Evolutionary conservation across 208 protist genomes (phyloP), one percentile per base, ranked within the genome.

Genomic region (Herpetomonas samuelpessoai): DNA sequence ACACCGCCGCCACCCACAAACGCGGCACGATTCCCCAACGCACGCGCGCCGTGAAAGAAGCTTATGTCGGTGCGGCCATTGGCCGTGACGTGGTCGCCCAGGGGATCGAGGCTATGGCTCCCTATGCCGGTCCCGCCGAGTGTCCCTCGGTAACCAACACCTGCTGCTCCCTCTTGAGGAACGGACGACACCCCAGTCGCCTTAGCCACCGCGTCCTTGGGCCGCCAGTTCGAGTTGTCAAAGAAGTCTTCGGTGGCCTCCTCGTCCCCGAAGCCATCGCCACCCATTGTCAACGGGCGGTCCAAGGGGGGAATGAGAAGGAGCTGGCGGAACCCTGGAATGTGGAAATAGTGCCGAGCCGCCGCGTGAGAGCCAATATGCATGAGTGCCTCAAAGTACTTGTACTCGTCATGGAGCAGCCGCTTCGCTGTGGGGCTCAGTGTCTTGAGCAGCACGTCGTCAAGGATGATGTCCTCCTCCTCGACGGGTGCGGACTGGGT

Each of bases 331-430:
- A 76, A 83, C 30, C 76, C 76, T 4, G 72, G 72, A 16, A 83
- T 75, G 57, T 83, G 76, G 38, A 83, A 79, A 49, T 70, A 83
- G 58, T 79, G 76, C 0, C 72, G 72, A 1, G 72, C 64, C n/a
- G 67, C 68, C 6, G 76, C 71, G 1, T 55, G 44, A 9, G 61
- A 66, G 19, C 74, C 62, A 46, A 83, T 76, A 60, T 83, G 76
- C 45, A 83, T 75, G 4, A 83, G 51, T 4, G 60, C 52, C 47
- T 79, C 72, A 28, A 75, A 83, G 59, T 79, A 79, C 26, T 57
- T 44, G 72, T 79, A 79, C 68, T 83, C 76, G 47, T 76, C 71
- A 12, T 63, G 66, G n/a, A 83, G 64, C 22, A 83, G 58, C 12
- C 60, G 51, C 64, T 73, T 75, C 27, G 76, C 62, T 0, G 62